A percentile compares a stretch with the other conserved stretches of the same genome.
phyloP scores from a whole-genome alignment of 768 basidiomycete genomes.

The Leccinum broughii region DNA sequence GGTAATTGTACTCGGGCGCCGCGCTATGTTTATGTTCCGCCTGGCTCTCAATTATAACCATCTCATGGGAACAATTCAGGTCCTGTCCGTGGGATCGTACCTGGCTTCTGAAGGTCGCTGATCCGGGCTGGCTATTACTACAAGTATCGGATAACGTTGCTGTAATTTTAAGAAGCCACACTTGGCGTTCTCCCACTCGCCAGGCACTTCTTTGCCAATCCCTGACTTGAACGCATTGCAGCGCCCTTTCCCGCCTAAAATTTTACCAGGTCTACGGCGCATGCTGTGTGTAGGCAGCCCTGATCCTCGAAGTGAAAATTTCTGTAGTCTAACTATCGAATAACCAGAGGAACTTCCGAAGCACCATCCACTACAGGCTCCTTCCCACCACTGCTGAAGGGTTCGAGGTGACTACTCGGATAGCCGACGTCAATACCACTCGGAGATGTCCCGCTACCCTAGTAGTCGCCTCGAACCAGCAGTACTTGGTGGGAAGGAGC shows the following conservation, averaged over 20 bases:
- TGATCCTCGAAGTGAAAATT: neutral
- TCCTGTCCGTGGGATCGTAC: neutral
- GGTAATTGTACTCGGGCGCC: neutral
- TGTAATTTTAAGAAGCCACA: neutral
- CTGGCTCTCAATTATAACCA: neutral
- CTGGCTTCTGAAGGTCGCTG: neutral
- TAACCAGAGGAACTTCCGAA: neutral
- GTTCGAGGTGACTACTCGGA: too few relatives aligned
- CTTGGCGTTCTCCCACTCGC: neutral
- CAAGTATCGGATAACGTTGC: neutral
- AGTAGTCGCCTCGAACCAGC: too few relatives aligned
- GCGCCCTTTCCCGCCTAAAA: neutral
- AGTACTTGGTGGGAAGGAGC: too few relatives aligned
- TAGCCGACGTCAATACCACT: too few relatives aligned
- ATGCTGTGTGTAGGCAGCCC: too few relatives aligned
- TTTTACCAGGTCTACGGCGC: neutral
- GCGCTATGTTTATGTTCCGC: neutral
- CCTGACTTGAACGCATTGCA: neutral
- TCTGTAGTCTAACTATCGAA: neutral
- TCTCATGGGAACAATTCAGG: neutral
- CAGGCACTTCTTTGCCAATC: neutral
- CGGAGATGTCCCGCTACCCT: too few relatives aligned
- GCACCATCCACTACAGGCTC: neutral
- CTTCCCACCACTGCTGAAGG: too few relatives aligned
- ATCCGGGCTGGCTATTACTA: neutral